Evolutionary conservation across 306 rosid species (phyloP), one percentile per base, ranked within the genome.

Genomic region (Argentina anserina): DNA sequence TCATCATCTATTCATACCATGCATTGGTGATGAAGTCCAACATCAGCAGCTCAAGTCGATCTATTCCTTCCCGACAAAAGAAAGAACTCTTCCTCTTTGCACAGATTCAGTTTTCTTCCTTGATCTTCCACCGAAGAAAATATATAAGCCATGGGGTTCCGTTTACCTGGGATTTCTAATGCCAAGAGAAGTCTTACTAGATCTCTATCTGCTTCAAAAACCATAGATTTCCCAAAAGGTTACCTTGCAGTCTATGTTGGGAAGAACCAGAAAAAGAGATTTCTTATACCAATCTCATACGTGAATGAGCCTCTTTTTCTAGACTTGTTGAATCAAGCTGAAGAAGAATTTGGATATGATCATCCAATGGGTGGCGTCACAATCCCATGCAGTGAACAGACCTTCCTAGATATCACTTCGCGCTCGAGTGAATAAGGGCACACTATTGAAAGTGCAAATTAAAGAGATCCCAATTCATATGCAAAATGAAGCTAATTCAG

Each of bases 331-430:
- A 58, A 52, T 45, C 76, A 69, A 63, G 76, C 83, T 8, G 87
- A 83, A 67, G 86, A 83, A 65, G 91, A 85, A 64, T 87, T 82
- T 4, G 85, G 86, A 31, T 81, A 60, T 64, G 41, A 72, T 41
- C 92, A 82, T 65, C 89, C 90, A 7, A 85, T 81, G 83, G 86
- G 86, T 4, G 86, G 86, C 36, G 75, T 85, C 58, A 83, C 88
- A 55, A 81, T 83, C 52, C 86, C 87, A 13, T 85, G 86, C 83
- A 70, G 72, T 28, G 84, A 89, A 59, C 74, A 81, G 17, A 7
- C 79, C 21, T 85, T 85, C 81, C 42, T 70, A 23, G 55, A 76
- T 18, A 56, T 78, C 73, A 78, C 73, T 74, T 78, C 80, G 25
- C 58, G 29, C 65, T 67, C 70, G 3, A 63, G 50, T 15, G 33